These are phyloP conservation scores for Ogataea thermomethanolica DNA, from an alignment of 805 yeast species.

Conservation along the genomic window DNA sequence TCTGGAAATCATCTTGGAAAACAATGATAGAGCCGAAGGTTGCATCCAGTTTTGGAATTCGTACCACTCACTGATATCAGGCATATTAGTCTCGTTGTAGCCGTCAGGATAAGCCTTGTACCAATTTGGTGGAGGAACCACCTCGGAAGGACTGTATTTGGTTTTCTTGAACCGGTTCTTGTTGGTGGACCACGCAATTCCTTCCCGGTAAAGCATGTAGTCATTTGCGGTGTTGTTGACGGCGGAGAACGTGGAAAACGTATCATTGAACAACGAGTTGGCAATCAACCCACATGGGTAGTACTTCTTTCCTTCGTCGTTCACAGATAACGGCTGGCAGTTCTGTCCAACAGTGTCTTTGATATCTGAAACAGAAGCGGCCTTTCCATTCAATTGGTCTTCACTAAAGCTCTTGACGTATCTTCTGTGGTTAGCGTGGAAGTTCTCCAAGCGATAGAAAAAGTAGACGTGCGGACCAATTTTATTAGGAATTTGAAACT, in stretches of 20 bases:
- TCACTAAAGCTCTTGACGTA: constrained; percentile 85
- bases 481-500: constrained; percentile 71
- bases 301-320: constrained; percentile 46
- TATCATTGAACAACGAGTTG: constrained; percentile 75
- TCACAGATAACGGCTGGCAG: constrained; percentile 60
- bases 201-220: constrained; percentile 45
- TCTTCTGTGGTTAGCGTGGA: constrained; percentile 91
- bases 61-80: constrained; percentile 64
- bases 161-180: constrained; percentile 62
- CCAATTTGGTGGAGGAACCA: constrained; percentile 88
- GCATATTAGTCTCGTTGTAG: constrained; percentile 64
- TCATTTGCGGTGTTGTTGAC: constrained; percentile 42
- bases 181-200: constrained; percentile 73
- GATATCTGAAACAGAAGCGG: constrained; percentile 50
- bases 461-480: constrained; percentile 71
- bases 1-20: constrained; percentile 62
- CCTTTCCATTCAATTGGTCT: constrained; percentile 74
- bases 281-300: constrained; percentile 88
- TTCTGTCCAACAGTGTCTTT: constrained; percentile 51
- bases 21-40: constrained; percentile 68
- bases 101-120: constrained; percentile 65
- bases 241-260: constrained; percentile 49
- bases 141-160: constrained; percentile 51
- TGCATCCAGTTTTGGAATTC: constrained; percentile 86
- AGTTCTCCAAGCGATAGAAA: constrained; percentile 81